Conservation (phyloP, 2,329 filamentous ascomycete genomes). For the Phyllosticta capitalensis region DNA sequence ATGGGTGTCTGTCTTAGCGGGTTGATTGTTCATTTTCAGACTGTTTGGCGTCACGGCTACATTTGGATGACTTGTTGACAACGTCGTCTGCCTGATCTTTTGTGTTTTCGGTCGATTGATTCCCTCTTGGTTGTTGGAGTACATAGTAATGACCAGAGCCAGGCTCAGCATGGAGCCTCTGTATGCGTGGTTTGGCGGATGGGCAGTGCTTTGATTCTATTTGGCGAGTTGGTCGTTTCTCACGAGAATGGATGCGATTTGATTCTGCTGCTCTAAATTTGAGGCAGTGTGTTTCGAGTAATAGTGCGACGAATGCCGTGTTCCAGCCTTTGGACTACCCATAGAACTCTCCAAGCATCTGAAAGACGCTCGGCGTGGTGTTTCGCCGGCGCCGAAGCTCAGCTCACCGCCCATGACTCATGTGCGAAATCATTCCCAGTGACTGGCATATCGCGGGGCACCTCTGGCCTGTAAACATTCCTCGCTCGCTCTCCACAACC, state of each 20-base stretch:
- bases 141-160: neutral
- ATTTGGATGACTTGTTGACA: neutral
- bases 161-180: neutral
- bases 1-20: neutral
- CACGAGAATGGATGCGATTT: neutral
- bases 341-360: no score
- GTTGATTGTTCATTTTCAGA: neutral
- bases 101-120: neutral
- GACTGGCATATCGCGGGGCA: slow-evolving; percentile 10
- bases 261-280: no score
- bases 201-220: neutral
- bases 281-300: no score
- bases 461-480: slow-evolving; percentile 3
- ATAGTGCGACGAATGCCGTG: neutral
- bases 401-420: slow-evolving; percentile 11
- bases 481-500: neutral
- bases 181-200: neutral
- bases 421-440: neutral
- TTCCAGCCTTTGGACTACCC: neutral
- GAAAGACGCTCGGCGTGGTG: neutral
- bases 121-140: neutral
- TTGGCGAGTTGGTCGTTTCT: neutral
- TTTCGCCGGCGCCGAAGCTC: neutral
- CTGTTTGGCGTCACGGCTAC: neutral
- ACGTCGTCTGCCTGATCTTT: neutral